A percentile compares a stretch with the other conserved stretches of the same genome.
Evolutionary conservation across 306 rosid species (phyloP).

Genomic region (Malus sylvestris): DNA sequence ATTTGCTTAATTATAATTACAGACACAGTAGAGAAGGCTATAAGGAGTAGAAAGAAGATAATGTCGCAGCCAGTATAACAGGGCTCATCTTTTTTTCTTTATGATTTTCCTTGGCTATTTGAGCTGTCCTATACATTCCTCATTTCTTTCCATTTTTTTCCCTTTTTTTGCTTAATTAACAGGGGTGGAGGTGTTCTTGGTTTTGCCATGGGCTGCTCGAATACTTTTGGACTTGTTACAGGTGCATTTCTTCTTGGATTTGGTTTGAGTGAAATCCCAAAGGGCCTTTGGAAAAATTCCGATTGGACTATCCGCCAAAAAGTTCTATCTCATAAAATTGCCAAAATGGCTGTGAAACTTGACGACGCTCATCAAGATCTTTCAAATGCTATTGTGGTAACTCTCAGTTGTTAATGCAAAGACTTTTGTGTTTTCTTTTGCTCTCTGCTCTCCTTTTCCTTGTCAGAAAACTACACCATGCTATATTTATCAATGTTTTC

Average conservation of each 20-base stretch:
- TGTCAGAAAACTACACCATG: background rate
- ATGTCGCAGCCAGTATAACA: background rate
- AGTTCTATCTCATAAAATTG: conserved; percentile 93
- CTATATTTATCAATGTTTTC: background rate
- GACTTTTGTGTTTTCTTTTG: background rate
- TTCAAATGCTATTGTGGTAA: conserved; percentile 91
- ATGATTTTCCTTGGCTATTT: conserved; percentile 2
- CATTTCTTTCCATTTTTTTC: background rate
- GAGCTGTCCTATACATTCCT: conserved; percentile 6
- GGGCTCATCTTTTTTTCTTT: background rate
- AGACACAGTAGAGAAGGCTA: background rate
- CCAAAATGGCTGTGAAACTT: conserved; percentile 91
- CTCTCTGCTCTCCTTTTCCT: background rate
- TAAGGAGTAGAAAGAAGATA: background rate
- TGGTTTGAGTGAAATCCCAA: conserved; percentile 94
- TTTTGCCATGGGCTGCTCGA: conserved; percentile 95
- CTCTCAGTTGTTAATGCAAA: background rate
- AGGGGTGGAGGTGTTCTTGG: conserved; percentile 73
- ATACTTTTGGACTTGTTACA: conserved; percentile 95
- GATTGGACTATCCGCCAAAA: conserved; percentile 88
- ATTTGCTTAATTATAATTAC: background rate
- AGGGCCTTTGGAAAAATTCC: conserved; percentile 79
- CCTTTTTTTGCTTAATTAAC: conserved; percentile 16
- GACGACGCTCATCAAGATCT: conserved; percentile 95
- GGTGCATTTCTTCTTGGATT: conserved; percentile 99